A percentile compares a stretch with the other conserved stretches of the same genome.
These are phyloP conservation scores for Blastobotrys peoriensis DNA, from an alignment of 805 yeast species.

Conservation along the genomic window DNA sequence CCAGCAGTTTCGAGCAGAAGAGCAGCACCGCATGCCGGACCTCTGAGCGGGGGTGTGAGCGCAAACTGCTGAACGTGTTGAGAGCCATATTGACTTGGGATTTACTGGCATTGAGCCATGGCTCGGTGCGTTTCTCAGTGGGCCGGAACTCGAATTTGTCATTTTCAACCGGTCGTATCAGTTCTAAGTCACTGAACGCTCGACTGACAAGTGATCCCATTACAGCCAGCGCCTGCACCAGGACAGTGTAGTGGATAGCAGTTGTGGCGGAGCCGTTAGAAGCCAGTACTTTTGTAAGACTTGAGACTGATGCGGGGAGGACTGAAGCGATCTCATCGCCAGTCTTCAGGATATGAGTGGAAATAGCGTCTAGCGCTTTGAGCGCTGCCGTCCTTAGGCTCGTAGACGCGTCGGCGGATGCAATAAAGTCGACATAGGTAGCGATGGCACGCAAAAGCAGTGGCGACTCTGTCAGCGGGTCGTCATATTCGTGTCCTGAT, in stretches of 20 bases:
- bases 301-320: conserved; percentile 31
- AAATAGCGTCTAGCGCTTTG: conserved; percentile 12
- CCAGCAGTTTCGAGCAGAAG: conserved; percentile 30
- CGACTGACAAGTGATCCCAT: conserved; percentile 14
- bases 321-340: conserved; percentile 25
- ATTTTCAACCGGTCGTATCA: conserved; percentile 5
- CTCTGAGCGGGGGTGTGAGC: conserved; percentile 29
- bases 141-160: conserved; percentile 8
- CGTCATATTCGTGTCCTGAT: conserved; percentile 1
- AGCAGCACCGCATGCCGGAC: conserved; percentile 31
- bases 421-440: conserved; percentile 19
- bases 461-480: conserved; percentile 16
- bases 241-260: conserved; percentile 17
- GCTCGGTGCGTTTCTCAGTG: conserved; percentile 34
- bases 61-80: conserved; percentile 28
- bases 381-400: conserved; percentile 21
- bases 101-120: conserved; percentile 53
- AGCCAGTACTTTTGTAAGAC: conserved; percentile 21
- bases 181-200: conserved; percentile 18
- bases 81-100: conserved; percentile 46
- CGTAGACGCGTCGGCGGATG: conserved; percentile 13
- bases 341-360: conserved; percentile 8
- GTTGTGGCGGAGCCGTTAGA: conserved; percentile 17
- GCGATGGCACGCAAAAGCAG: conserved; percentile 21
- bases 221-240: conserved; percentile 15